Base-by-base conservation (phyloP, 371 early-diverging fungal species). In the Globomyces sp. region DNA sequence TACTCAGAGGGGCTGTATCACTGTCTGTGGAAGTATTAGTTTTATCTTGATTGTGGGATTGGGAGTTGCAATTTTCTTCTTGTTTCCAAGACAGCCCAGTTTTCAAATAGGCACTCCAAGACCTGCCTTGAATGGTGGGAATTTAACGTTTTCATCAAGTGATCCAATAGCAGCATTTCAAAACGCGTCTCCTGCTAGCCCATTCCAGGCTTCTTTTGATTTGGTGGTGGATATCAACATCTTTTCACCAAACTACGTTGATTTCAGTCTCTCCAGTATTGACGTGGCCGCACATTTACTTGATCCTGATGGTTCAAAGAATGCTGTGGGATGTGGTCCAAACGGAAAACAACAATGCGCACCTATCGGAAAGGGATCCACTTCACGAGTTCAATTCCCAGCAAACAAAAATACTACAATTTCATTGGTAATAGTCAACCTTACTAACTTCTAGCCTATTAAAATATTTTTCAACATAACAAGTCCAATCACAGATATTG, bases 31-130 rank as follows among this genome's bases (percentile, higher is more conserved):
- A 4, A 34, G 51, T 13, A 10, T 73, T 46, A 51, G 62, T 4
- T 2, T 73, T 39, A 2, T 73, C 4, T 55, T 73, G 40, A 46
- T 73, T 4, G 71, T 46, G 4, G 71, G 70, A 3, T 44, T 70
- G 8, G 74, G 65, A 44, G 65, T 67, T 13, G 68, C 60, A 3
- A 52, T 24, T 6, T 73, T 57, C 55, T 73, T 70, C 46, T 48
- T 73, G 39, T 73, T 49, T 50, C 74, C 74, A 1, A 43, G 71
- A 40, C 34, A 41, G 9, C 70, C 74, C n/a, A 34, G 34, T 11
- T 61, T 73, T 24, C 37, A 11, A n/a, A 62, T 73, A 11, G 45
- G 8, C 50, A 73, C 11, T 70, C 74, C 4, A 67, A 50, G 57
- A 59, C 41, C 11, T n/a, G 8, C 3, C 36, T 62, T n/a, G 55